A percentile compares a stretch with the other conserved stretches of the same genome.
phyloP scores from a whole-genome alignment of 768 basidiomycete species.

The Boletus rex-veris region DNA sequence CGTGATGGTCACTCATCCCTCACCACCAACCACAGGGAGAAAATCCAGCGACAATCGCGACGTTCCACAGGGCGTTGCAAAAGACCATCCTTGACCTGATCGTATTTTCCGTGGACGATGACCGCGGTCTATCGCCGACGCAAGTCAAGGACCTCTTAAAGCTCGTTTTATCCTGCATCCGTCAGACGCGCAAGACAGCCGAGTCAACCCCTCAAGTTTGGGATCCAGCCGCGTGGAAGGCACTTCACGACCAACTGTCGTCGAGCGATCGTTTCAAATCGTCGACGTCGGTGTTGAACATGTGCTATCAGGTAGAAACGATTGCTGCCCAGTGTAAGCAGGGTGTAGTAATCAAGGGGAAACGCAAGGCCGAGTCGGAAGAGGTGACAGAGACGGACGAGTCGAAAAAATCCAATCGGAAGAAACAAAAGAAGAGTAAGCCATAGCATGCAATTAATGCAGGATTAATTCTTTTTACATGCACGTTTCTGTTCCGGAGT shows the following conservation, averaged over 20 bases:
- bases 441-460: conserved; percentile 10
- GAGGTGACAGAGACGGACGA: conserved; percentile 26
- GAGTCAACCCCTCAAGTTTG: conserved; percentile 42
- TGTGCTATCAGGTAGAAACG: conserved; percentile 61
- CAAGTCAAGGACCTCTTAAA: conserved; percentile 83
- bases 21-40: conserved; percentile 26
- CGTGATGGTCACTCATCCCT: conserved; percentile 7
- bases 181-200: conserved; percentile 54
- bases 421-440: conserved; percentile 43
- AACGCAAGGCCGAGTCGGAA: conserved; percentile 38
- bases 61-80: conserved; percentile 46
- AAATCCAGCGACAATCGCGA: conserved; percentile 41
- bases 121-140: conserved; percentile 46
- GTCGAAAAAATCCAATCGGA: conserved; percentile 41
- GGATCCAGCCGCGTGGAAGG: conserved; percentile 57
- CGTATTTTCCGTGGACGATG: conserved; percentile 46
- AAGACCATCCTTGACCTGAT: conserved; percentile 47
- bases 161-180: conserved; percentile 58
- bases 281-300: conserved; percentile 55
- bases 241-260: conserved; percentile 44
- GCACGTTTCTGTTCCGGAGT: background rate
- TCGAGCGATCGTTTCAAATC: conserved; percentile 58
- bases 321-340: conserved; percentile 7
- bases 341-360: conserved; percentile 11
- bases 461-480: background rate